Conservation (phyloP, 805 yeast species). For the Zygoascus ofunaensis region DNA sequence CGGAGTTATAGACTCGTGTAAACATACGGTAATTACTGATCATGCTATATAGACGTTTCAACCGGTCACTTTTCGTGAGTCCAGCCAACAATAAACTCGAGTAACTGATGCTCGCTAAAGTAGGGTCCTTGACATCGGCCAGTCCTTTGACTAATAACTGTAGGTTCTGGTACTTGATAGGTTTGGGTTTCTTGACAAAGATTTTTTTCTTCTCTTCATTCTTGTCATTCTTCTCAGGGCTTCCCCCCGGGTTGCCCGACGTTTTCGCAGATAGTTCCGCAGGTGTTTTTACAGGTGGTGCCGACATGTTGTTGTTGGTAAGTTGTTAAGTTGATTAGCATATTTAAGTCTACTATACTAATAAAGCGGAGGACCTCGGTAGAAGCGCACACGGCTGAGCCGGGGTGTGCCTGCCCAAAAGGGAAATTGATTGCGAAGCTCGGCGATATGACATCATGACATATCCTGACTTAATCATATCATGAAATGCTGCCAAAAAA, state of each 20-base stretch:
- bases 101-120: slow-evolving; percentile 13
- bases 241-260: too few relatives aligned
- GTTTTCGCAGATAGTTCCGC: too few relatives aligned
- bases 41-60: slow-evolving; percentile 18
- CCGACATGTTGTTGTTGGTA: neutral
- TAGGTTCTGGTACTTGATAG: neutral
- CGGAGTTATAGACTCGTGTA: slow-evolving; percentile 30
- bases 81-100: slow-evolving; percentile 7
- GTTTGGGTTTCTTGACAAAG: neutral
- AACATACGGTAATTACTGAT: slow-evolving; percentile 31
- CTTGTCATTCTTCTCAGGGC: too few relatives aligned
- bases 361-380: too few relatives aligned
- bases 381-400: too few relatives aligned
- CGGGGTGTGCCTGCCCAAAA: too few relatives aligned
- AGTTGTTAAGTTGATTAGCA: neutral
- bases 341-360: too few relatives aligned
- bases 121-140: slow-evolving; percentile 8
- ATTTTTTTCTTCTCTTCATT: neutral
- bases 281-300: too few relatives aligned
- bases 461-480: too few relatives aligned
- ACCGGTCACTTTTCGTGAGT: slow-evolving; percentile 5
- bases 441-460: too few relatives aligned
- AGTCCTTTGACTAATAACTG: slow-evolving; percentile 1
- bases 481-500: too few relatives aligned
- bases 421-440: too few relatives aligned